A percentile compares a stretch with the other conserved stretches of the same genome.
These are phyloP conservation scores for Aphanoascus verrucosus DNA, from an alignment of 2,329 filamentous ascomycete species.

Conservation along the genomic window DNA sequence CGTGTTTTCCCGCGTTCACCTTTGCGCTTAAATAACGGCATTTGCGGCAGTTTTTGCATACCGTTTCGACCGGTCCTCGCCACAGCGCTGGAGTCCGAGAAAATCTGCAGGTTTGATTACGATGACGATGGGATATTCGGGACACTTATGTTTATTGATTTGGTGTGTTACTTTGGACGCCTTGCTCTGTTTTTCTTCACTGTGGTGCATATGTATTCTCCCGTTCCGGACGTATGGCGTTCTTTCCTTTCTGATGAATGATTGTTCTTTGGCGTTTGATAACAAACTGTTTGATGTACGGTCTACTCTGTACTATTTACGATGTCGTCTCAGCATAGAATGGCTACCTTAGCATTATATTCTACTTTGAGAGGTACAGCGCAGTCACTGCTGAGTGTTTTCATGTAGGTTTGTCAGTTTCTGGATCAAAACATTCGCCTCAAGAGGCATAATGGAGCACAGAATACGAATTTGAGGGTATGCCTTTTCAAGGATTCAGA, in stretches of 20 bases:
- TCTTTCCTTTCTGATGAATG: neutral
- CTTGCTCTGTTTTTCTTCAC: neutral
- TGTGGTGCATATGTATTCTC: neutral
- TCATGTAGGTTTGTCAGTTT: too few species aligned
- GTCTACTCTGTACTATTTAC: too few species aligned
- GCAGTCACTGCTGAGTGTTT: too few species aligned
- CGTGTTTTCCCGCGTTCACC: neutral
- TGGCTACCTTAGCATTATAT: too few species aligned
- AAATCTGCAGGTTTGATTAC: neutral
- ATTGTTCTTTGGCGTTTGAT: too few species aligned
- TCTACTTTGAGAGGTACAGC: too few species aligned
- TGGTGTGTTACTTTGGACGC: neutral
- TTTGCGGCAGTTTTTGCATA: neutral
- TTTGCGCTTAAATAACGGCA: neutral
- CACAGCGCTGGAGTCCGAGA: conserved; percentile 6
- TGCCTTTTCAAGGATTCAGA: too few species aligned
- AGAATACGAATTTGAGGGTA: too few species aligned
- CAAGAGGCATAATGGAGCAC: too few species aligned
- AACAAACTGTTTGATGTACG: too few species aligned
- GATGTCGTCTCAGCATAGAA: too few species aligned
- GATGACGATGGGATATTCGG: neutral
- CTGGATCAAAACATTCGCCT: too few species aligned
- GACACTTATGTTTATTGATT: neutral
- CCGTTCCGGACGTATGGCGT: neutral
- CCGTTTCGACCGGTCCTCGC: neutral